phyloP scores from a whole-genome alignment of 352 stramenopile species.

The Halophytophthora batemanensis region DNA sequence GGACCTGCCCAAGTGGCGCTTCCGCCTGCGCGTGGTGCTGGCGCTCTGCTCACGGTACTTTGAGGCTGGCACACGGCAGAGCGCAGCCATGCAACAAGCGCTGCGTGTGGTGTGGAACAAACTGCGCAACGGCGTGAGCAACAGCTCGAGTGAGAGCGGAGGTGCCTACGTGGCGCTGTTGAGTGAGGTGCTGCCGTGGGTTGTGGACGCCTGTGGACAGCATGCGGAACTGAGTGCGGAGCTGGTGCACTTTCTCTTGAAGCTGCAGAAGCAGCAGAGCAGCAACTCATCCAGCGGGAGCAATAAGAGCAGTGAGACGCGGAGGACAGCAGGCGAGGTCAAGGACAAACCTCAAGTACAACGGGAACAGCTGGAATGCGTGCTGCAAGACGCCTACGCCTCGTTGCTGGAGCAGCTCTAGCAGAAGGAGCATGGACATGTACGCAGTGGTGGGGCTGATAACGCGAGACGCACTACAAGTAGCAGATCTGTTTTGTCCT shows the following conservation, averaged over 20 bases:
- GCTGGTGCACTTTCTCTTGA: conserved; percentile 64
- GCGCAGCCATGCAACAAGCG: conserved; percentile 35
- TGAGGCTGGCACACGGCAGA: conserved; percentile 29
- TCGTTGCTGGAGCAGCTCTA: conserved; percentile 37
- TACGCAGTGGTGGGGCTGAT: no score
- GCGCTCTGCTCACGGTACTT: conserved; percentile 46
- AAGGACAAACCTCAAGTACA: conserved; percentile 25
- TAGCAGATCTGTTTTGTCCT: no score
- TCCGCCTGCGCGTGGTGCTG: conserved; percentile 51
- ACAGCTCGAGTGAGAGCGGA: conserved; percentile 23
- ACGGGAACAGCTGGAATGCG: conserved; percentile 27
- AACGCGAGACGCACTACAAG: no score
- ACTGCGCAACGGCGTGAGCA: conserved; percentile 36
- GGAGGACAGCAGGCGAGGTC: conserved; percentile 11
- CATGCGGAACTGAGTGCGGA: conserved; percentile 56
- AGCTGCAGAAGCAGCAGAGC: conserved; percentile 54
- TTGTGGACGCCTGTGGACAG: conserved; percentile 41
- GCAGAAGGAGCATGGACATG: no score
- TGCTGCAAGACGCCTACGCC: conserved; percentile 33
- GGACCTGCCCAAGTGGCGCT: conserved; percentile 47
- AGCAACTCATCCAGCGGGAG: conserved; percentile 13
- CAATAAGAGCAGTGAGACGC: conserved; percentile 11
- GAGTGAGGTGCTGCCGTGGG: conserved; percentile 39
- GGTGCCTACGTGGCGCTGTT: conserved; percentile 32
- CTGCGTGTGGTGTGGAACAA: conserved; percentile 64